Evolutionary conservation across 495 filamentous ascomycete genomes (phyloP).

Genomic region (Tuber microsphaerosporum): DNA sequence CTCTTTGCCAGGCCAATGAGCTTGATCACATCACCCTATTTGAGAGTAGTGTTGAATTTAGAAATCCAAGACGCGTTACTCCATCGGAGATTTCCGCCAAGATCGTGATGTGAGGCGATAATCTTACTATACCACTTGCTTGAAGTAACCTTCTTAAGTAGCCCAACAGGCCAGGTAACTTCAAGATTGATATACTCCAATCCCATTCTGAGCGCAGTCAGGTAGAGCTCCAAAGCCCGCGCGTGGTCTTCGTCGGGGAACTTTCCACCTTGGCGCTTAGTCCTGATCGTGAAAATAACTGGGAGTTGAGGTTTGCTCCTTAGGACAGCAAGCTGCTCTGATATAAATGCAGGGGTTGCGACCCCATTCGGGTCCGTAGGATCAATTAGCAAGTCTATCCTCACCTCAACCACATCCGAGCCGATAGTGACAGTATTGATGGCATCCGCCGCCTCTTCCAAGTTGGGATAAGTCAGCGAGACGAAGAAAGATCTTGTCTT

Average conservation of each 20-base stretch:
- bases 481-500: conserved; percentile 87
- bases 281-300: conserved; percentile 88
- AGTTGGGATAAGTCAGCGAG: conserved; percentile 72
- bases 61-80: conserved; percentile 78
- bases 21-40: conserved; percentile 88
- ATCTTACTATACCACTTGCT: conserved; percentile 68
- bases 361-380: conserved; percentile 53
- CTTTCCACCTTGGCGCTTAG: conserved; percentile 73
- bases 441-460: conserved; percentile 53
- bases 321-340: conserved; percentile 72
- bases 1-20: conserved; percentile 75
- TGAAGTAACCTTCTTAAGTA: conserved; percentile 60
- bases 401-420: conserved; percentile 85
- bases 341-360: conserved; percentile 65
- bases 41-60: conserved; percentile 77
- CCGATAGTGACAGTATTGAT: conserved; percentile 71
- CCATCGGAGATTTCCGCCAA: conserved; percentile 72
- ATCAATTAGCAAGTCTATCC: conserved; percentile 86
- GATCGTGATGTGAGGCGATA: conserved; percentile 94
- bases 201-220: conserved; percentile 67
- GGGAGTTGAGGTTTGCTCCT: conserved; percentile 69
- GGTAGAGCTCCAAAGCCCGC: conserved; percentile 65
- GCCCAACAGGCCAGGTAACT: conserved; percentile 69
- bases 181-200: conserved; percentile 93
- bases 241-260: conserved; percentile 73